A percentile compares a stretch with the other conserved stretches of the same genome.
phyloP scores from a whole-genome alignment of 1,284 basidiomycete species.

The Cryptococcus floricola region DNA sequence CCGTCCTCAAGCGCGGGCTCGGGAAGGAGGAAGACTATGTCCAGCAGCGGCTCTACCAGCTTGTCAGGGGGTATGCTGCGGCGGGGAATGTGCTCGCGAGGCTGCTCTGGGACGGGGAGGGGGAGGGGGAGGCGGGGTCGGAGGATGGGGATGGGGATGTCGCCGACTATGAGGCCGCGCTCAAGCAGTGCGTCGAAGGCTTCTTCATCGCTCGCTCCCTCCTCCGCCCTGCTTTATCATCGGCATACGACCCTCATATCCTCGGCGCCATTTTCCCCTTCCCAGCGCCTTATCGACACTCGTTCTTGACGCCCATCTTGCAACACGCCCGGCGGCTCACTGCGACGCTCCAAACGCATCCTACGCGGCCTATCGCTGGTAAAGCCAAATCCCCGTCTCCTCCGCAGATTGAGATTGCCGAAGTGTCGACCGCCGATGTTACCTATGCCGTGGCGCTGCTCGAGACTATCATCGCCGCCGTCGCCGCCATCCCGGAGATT shows the following conservation, averaged over 20 bases:
- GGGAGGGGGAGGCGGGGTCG: no score
- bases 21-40: not conserved
- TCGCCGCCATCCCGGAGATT: not conserved
- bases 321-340: conserved; percentile 8
- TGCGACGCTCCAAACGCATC: conserved; percentile 10
- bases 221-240: not conserved
- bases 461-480: not conserved
- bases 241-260: conserved; percentile 11
- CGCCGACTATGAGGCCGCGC: conserved; percentile 1
- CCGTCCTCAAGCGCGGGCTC: not conserved
- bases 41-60: not conserved
- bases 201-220: conserved; percentile 8
- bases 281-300: not conserved
- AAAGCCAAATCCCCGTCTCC: not conserved
- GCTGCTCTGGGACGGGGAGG: not conserved
- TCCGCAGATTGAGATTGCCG: not conserved
- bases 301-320: conserved; percentile 16
- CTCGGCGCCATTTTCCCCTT: conserved; percentile 18
- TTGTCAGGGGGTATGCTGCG: conserved; percentile 6
- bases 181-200: conserved; percentile 11
- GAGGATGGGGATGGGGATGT: no score
- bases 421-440: not conserved
- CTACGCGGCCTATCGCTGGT: conserved; percentile 7
- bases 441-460: conserved; percentile 1
- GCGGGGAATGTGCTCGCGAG: conserved; percentile 4